Conservation (phyloP, 2,329 filamentous ascomycete genomes). For the Coniochaeta prunicola region DNA sequence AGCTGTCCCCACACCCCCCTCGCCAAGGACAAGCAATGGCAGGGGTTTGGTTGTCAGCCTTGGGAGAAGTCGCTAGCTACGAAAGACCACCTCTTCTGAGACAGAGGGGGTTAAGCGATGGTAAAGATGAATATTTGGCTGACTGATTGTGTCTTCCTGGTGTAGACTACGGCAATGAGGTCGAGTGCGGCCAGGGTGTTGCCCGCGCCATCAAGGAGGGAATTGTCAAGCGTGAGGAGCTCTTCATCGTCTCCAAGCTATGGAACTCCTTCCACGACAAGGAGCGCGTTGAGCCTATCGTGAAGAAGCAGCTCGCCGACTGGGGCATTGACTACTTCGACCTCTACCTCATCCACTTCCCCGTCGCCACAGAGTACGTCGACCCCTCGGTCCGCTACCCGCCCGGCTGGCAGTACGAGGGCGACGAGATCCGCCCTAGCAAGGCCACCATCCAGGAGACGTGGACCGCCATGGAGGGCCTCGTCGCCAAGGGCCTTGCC, state of each 20-base stretch:
- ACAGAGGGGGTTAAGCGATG: not conserved
- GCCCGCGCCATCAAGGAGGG: slow-evolving; percentile 75
- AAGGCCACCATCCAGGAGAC: slow-evolving; percentile 73
- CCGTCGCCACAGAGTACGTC: slow-evolving; percentile 77
- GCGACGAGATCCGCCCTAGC: slow-evolving; percentile 52
- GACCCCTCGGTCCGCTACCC: slow-evolving; percentile 74
- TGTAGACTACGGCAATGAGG: slow-evolving; percentile 76
- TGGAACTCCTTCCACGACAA: slow-evolving; percentile 88
- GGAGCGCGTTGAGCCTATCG: slow-evolving; percentile 69
- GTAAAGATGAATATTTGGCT: not conserved
- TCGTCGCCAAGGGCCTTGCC: slow-evolving; percentile 62
- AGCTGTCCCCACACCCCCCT: not conserved
- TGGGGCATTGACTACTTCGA: slow-evolving; percentile 88
- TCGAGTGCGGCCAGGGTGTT: slow-evolving; percentile 69
- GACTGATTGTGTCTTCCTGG: not conserved
- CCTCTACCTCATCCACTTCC: slow-evolving; percentile 85
- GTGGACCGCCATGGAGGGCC: slow-evolving; percentile 71
- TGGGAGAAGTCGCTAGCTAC: not conserved
- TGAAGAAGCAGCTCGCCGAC: slow-evolving; percentile 69
- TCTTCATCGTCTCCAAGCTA: slow-evolving; percentile 89
- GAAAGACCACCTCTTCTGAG: not conserved
- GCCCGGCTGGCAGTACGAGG: slow-evolving; percentile 67
- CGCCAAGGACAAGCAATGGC: not conserved
- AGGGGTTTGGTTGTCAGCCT: not conserved
- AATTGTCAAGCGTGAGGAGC: slow-evolving; percentile 74